These are phyloP conservation scores for Diplodia mutila DNA, from an alignment of 2,329 filamentous ascomycete species.

Conservation along the genomic window DNA sequence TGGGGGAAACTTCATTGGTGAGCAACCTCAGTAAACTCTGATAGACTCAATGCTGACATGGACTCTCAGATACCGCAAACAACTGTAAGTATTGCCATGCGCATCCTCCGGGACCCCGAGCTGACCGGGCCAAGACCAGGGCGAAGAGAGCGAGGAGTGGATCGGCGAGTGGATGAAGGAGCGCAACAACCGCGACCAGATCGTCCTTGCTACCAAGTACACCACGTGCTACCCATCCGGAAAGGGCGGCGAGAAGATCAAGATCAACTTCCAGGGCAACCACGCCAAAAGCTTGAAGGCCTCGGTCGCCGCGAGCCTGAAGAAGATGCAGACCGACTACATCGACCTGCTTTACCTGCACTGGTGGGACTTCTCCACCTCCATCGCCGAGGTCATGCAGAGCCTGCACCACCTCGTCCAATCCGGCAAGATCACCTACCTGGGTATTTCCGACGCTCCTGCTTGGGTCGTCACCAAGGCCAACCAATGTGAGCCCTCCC, in stretches of 20 bases:
- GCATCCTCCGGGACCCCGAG: background rate
- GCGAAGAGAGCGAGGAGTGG: slow-evolving; percentile 49
- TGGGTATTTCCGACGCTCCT: slow-evolving; percentile 50
- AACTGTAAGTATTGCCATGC: slow-evolving; percentile 28
- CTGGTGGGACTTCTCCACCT: slow-evolving; percentile 49
- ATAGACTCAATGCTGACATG: background rate
- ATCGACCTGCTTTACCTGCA: slow-evolving; percentile 59
- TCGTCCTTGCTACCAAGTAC: slow-evolving; percentile 49
- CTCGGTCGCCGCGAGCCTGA: slow-evolving; percentile 45
- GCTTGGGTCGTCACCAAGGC: slow-evolving; percentile 44
- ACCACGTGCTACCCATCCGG: slow-evolving; percentile 38
- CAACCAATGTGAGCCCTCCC: slow-evolving; percentile 30
- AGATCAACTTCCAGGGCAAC: slow-evolving; percentile 50
- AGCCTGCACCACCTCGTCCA: slow-evolving; percentile 47
- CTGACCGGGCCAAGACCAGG: slow-evolving; percentile 23
- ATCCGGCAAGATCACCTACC: slow-evolving; percentile 49
- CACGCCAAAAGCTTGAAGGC: slow-evolving; percentile 43
- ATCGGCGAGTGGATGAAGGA: slow-evolving; percentile 50
- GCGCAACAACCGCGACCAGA: slow-evolving; percentile 43
- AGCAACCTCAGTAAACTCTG: slow-evolving; percentile 53
- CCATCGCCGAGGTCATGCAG: slow-evolving; percentile 51
- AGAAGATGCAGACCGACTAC: slow-evolving; percentile 68
- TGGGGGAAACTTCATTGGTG: slow-evolving; percentile 69
- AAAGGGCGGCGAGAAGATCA: slow-evolving; percentile 6
- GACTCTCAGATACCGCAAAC: slow-evolving; percentile 7